phyloP scores from a whole-genome alignment of 73 alveolate genomes.

The Tetrahymena malaccensis region DNA sequence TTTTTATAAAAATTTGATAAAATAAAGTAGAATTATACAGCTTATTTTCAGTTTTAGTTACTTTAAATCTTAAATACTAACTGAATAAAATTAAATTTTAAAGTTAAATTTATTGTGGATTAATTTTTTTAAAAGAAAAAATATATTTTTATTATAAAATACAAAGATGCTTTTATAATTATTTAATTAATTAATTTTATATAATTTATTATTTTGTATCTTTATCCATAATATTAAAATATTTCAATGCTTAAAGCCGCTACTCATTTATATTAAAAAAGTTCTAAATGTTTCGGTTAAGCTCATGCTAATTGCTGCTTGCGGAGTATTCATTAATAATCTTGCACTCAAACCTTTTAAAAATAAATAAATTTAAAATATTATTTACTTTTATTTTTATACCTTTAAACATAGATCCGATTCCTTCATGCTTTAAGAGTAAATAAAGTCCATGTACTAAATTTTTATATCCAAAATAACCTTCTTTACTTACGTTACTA shows the following conservation, averaged over 20 bases:
- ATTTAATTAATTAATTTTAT: too few relatives aligned
- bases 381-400: background rate
- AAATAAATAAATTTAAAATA: background rate
- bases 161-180: too few relatives aligned
- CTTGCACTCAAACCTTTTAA: background rate
- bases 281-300: background rate
- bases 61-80: too few relatives aligned
- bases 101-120: too few relatives aligned
- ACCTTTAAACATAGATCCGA: constrained; percentile 69
- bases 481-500: background rate
- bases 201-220: too few relatives aligned
- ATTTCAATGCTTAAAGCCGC: background rate
- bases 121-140: too few relatives aligned
- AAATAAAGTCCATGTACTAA: constrained; percentile 66
- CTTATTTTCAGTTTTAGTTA: too few relatives aligned
- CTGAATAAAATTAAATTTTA: too few relatives aligned
- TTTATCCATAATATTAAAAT: too few relatives aligned
- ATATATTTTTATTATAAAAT: too few relatives aligned
- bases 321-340: background rate
- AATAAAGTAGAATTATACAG: too few relatives aligned
- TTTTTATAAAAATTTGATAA: too few relatives aligned
- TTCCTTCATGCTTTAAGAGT: constrained; percentile 68
- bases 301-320: background rate
- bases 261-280: background rate
- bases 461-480: constrained; percentile 61